phyloP scores from a whole-genome alignment of 306 rosid species.

The Vigna radiata region DNA sequence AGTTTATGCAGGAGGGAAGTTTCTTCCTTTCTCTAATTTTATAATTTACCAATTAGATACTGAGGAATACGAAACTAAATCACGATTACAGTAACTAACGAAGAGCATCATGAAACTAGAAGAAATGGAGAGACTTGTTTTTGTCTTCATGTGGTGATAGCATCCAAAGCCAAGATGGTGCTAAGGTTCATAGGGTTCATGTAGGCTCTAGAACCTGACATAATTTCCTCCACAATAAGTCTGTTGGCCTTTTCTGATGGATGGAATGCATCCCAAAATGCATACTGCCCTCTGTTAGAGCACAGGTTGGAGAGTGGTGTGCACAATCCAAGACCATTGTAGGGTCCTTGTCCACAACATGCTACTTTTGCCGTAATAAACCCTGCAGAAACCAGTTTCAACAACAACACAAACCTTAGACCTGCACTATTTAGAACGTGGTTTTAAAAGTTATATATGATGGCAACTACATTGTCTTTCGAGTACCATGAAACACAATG shows the following conservation, averaged over 20 bases:
- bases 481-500: background rate
- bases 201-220: constrained; percentile 57
- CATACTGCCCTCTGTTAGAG: constrained; percentile 59
- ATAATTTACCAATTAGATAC: constrained; percentile 4
- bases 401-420: no score
- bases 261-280: constrained; percentile 88
- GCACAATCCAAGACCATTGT: constrained; percentile 79
- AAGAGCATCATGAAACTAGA: constrained; percentile 12
- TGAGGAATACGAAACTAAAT: constrained; percentile 9
- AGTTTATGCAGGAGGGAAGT: background rate
- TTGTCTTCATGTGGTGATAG: constrained; percentile 8
- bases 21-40: background rate
- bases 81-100: constrained; percentile 4
- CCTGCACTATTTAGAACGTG: background rate
- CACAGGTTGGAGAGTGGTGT: constrained; percentile 66
- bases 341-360: constrained; percentile 90
- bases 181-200: constrained; percentile 89
- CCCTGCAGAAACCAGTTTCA: constrained; percentile 41
- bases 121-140: background rate
- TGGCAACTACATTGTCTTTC: background rate
- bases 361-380: constrained; percentile 69
- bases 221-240: constrained; percentile 51
- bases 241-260: constrained; percentile 73
- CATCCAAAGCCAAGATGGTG: constrained; percentile 73
- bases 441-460: background rate